Evolutionary conservation across 2,329 filamentous ascomycete species (phyloP).

Genomic region (Cladophialophora psammophila): DNA sequence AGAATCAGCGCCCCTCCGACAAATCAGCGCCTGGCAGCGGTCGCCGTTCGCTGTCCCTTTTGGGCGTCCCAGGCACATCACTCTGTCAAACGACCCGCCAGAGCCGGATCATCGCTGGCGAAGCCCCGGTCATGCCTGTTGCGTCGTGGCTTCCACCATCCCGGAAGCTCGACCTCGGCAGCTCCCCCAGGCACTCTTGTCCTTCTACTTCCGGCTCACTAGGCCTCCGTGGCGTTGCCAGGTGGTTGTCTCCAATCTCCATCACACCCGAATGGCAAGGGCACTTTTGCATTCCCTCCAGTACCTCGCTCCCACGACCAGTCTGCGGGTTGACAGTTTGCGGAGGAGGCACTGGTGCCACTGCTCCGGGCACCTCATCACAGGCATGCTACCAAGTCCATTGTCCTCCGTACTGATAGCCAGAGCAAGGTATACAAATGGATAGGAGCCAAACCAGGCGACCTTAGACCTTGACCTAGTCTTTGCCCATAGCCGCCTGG

Average conservation of each 20-base stretch:
- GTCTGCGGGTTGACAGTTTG: not conserved
- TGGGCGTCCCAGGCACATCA: slow-evolving; percentile 7
- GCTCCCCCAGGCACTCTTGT: slow-evolving; percentile 3
- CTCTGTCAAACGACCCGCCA: not conserved
- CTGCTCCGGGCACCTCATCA: too few relatives aligned
- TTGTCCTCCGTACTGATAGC: too few relatives aligned
- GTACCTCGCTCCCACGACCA: not conserved
- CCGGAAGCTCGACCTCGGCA: not conserved
- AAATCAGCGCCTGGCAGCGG: slow-evolving; percentile 16
- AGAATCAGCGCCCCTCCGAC: slow-evolving; percentile 6
- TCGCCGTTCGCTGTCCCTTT: not conserved
- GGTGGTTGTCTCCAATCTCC: not conserved
- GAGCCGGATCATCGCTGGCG: not conserved
- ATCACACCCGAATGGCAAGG: not conserved
- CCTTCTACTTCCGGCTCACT: not conserved
- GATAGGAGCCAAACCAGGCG: too few relatives aligned
- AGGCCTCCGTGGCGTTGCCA: not conserved
- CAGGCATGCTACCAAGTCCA: too few relatives aligned
- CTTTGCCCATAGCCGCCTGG: too few relatives aligned
- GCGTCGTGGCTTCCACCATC: not conserved
- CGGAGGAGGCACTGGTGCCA: not conserved
- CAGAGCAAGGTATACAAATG: too few relatives aligned
- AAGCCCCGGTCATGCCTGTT: slow-evolving; percentile 8
- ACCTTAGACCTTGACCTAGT: too few relatives aligned
- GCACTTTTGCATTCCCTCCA: not conserved